These are phyloP conservation scores for Wallacemonas rigidus DNA, from an alignment of 208 protist species.

Conservation along the genomic window DNA sequence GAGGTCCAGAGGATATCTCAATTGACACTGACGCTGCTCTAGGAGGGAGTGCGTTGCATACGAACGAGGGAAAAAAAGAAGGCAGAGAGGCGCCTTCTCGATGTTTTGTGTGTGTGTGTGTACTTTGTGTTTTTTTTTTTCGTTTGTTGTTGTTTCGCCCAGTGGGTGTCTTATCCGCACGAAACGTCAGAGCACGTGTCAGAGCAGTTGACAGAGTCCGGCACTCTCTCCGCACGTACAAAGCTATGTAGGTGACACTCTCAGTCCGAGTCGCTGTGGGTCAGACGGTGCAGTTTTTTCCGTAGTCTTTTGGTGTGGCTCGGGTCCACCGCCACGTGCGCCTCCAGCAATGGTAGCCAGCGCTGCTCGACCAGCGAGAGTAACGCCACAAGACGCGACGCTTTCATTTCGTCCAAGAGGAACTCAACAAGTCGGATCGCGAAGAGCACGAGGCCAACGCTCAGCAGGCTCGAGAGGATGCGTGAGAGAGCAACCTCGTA, in stretches of 20 bases:
- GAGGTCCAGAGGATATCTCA: no score
- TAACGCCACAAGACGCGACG: constrained; percentile 51
- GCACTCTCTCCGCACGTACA: no score
- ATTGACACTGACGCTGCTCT: no score
- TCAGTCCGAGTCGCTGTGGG: constrained; percentile 86
- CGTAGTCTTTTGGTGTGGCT: constrained; percentile 63
- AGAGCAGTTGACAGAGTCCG: no score
- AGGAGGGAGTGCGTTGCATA: no score
- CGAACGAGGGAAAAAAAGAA: no score
- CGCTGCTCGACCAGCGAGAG: constrained; percentile 38
- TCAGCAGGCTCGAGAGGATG: constrained; percentile 67
- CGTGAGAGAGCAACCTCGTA: constrained; percentile 54
- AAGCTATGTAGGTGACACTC: not conserved
- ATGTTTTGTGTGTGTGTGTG: no score
- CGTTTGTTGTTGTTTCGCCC: no score
- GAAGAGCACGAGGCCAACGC: constrained; percentile 63
- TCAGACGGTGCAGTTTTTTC: constrained; percentile 57
- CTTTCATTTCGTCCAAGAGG: constrained; percentile 75
- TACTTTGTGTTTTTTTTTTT: no score
- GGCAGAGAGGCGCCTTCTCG: no score
- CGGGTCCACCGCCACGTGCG: constrained; percentile 39
- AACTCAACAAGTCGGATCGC: constrained; percentile 82
- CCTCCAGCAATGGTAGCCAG: constrained; percentile 54
- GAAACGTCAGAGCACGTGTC: no score
- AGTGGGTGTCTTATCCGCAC: no score